Evolutionary conservation across 1,284 basidiomycete genomes (phyloP).

Genomic region (Leucoagaricus sp.): DNA sequence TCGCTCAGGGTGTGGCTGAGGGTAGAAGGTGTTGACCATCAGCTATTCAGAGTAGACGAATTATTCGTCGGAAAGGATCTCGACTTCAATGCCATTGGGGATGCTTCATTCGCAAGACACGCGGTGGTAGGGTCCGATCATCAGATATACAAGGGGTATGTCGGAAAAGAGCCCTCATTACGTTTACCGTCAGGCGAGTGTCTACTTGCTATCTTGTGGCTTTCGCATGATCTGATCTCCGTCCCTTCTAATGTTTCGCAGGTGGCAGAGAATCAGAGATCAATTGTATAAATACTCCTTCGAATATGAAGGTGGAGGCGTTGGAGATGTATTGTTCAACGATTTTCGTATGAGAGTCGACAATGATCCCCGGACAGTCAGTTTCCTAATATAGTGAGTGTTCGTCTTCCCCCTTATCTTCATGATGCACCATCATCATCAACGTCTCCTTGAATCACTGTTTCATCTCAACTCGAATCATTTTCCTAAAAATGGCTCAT

Average conservation of each 20-base stretch:
- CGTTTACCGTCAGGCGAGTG: slow-evolving; percentile 50
- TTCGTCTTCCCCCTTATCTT: not conserved
- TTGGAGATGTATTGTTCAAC: slow-evolving; percentile 52
- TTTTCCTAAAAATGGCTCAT: slow-evolving; percentile 1
- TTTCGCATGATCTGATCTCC: not conserved
- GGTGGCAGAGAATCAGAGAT: slow-evolving; percentile 45
- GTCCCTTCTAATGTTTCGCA: slow-evolving; percentile 22
- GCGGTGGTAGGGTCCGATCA: slow-evolving; percentile 40
- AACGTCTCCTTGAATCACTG: not conserved
- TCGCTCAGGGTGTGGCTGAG: slow-evolving; percentile 62
- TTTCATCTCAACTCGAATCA: slow-evolving; percentile 5
- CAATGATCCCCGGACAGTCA: slow-evolving; percentile 47
- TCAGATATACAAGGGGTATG: slow-evolving; percentile 50
- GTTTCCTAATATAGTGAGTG: slow-evolving; percentile 60
- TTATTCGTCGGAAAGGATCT: slow-evolving; percentile 62
- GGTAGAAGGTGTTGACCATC: slow-evolving; percentile 51
- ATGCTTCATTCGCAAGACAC: slow-evolving; percentile 50
- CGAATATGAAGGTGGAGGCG: slow-evolving; percentile 61
- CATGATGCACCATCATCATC: slow-evolving; percentile 7
- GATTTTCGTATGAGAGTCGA: slow-evolving; percentile 50
- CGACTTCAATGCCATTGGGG: slow-evolving; percentile 52
- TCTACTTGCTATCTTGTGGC: not conserved
- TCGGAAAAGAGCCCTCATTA: slow-evolving; percentile 54
- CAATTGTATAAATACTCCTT: slow-evolving; percentile 50
- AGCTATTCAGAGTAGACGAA: slow-evolving; percentile 58